phyloP scores from a whole-genome alignment of 2,329 filamentous ascomycete species.

The Lizonia empirigonia region DNA sequence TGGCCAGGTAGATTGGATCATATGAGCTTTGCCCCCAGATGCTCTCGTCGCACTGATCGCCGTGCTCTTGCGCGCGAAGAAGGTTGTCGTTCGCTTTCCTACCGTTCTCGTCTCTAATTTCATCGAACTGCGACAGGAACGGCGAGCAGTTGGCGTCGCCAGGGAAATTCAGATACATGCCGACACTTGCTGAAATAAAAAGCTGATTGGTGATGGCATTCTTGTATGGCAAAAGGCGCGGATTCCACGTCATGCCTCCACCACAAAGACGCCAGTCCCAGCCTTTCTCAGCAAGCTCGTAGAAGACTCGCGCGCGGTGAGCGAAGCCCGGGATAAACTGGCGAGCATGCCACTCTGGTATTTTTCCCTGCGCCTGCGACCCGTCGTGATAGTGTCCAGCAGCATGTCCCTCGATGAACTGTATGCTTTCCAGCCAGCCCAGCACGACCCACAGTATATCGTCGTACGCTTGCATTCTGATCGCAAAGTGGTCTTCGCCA shows the following conservation, averaged over 20 bases:
- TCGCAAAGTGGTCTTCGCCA: constrained; percentile 76
- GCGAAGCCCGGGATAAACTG: constrained; percentile 79
- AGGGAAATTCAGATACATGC: constrained; percentile 89
- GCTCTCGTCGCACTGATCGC: constrained; percentile 17
- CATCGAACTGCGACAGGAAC: constrained; percentile 55
- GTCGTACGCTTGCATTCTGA: constrained; percentile 82
- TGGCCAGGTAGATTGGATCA: constrained; percentile 70
- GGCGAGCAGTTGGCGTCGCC: constrained; percentile 77
- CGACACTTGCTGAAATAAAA: constrained; percentile 80
- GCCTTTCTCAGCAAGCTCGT: constrained; percentile 76
- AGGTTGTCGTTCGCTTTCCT: constrained; percentile 6
- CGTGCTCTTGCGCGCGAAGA: constrained; percentile 5
- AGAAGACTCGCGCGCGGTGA: constrained; percentile 83
- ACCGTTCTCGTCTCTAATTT: constrained; percentile 11
- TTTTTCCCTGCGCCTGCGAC: constrained; percentile 5
- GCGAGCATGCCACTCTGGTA: constrained; percentile 70
- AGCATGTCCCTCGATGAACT: constrained; percentile 75
- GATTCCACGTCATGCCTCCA: constrained; percentile 93
- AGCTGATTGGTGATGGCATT: constrained; percentile 96
- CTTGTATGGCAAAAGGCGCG: constrained; percentile 77
- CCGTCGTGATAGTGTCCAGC: constrained; percentile 61
- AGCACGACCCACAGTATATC: constrained; percentile 96
- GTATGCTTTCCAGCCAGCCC: constrained; percentile 83
- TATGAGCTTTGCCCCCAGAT: constrained; percentile 31
- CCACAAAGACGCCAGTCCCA: constrained; percentile 83